These are phyloP conservation scores for Yamadazyma nakazawae DNA, from an alignment of 805 yeast genomes.

Conservation along the genomic window DNA sequence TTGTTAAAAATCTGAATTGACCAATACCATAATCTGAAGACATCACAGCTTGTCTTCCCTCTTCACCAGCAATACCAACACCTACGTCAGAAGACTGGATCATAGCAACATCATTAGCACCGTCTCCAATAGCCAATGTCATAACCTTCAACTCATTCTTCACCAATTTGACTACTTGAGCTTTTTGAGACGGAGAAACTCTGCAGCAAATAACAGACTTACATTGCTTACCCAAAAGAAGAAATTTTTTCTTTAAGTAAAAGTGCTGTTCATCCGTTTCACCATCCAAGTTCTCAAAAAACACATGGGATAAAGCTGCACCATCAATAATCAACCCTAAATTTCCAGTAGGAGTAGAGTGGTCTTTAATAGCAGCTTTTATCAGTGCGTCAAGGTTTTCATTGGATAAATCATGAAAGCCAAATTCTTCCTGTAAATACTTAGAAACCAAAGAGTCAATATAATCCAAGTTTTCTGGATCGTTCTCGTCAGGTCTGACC, in stretches of 20 bases:
- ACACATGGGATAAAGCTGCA: conserved; percentile 51
- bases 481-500: conserved; percentile 56
- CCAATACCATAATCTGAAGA: conserved; percentile 81
- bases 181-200: conserved; percentile 82
- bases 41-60: conserved; percentile 86
- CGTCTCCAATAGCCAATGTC: conserved; percentile 83
- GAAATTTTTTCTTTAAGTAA: conserved; percentile 46
- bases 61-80: conserved; percentile 84
- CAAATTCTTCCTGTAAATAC: conserved; percentile 48
- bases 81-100: conserved; percentile 84
- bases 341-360: conserved; percentile 56
- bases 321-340: conserved; percentile 72
- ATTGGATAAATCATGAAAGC: conserved; percentile 36
- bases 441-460: conserved; percentile 21
- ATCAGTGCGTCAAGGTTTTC: conserved; percentile 53
- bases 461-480: conserved; percentile 26
- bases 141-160: conserved; percentile 63
- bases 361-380: conserved; percentile 52
- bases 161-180: conserved; percentile 66
- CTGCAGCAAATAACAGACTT: conserved; percentile 79
- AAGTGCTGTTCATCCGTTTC: conserved; percentile 8
- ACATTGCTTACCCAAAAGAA: conserved; percentile 72
- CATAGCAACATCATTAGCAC: conserved; percentile 87
- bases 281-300: conserved; percentile 24
- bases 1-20: conserved; percentile 64